phyloP scores from a whole-genome alignment of 2,329 filamentous ascomycete genomes.

The Ophiosphaerella narmari region DNA sequence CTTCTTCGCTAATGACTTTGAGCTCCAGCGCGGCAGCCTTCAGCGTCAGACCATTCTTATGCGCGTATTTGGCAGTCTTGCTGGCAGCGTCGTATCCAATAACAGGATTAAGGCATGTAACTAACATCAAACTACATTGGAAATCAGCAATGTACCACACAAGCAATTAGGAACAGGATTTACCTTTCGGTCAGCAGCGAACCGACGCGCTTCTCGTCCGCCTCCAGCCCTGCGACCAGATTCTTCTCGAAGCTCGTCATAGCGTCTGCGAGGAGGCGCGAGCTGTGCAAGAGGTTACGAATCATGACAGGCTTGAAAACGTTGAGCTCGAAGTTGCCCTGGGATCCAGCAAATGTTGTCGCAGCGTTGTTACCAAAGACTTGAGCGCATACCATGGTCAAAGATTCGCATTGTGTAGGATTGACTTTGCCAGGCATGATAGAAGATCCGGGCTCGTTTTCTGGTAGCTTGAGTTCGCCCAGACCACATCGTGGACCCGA shows the following conservation, averaged over 20 bases:
- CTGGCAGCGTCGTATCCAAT: slow-evolving; percentile 40
- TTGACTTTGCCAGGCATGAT: slow-evolving; percentile 99
- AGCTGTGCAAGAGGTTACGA: slow-evolving; percentile 90
- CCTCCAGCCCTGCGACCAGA: slow-evolving; percentile 82
- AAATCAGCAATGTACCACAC: slow-evolving; percentile 10
- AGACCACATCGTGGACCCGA: slow-evolving; percentile 95
- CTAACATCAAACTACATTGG: slow-evolving; percentile 81
- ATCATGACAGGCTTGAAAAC: slow-evolving; percentile 99
- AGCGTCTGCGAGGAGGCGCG: slow-evolving; percentile 83
- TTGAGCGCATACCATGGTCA: slow-evolving; percentile 97
- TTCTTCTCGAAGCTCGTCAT: slow-evolving; percentile 97
- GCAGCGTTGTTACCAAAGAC: slow-evolving; percentile 98
- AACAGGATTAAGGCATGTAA: slow-evolving; percentile 68
- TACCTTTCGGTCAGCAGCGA: slow-evolving; percentile 93
- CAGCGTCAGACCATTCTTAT: slow-evolving; percentile 95
- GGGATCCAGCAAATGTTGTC: slow-evolving; percentile 91
- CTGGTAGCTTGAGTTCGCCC: slow-evolving; percentile 88
- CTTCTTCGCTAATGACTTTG: slow-evolving; percentile 81
- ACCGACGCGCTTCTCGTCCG: slow-evolving; percentile 90
- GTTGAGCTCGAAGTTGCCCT: slow-evolving; percentile 98
- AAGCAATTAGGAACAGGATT: slow-evolving; percentile 38
- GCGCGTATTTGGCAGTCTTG: slow-evolving; percentile 69
- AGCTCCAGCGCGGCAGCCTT: slow-evolving; percentile 95
- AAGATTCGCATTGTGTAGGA: slow-evolving; percentile 94
- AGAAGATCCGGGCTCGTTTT: slow-evolving; percentile 96